These are phyloP conservation scores for Cyberlindnera nakhonratchasimensis DNA, from an alignment of 805 yeast genomes.

Conservation along the genomic window DNA sequence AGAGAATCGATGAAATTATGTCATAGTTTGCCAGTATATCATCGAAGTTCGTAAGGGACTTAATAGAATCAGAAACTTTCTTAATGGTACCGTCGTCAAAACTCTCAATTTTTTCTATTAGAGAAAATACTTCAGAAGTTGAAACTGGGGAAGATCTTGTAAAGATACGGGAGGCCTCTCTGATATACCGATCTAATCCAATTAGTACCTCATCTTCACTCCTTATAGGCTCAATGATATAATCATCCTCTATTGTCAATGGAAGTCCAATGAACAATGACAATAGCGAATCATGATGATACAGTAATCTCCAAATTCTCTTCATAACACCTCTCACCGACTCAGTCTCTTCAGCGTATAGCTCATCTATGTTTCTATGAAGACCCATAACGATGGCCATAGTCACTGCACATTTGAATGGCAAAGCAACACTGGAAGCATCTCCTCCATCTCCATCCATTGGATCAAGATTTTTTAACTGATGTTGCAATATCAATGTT, in stretches of 20 bases:
- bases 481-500: slow-evolving; percentile 17
- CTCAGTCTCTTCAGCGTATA: slow-evolving; percentile 13
- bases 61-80: slow-evolving; percentile 12
- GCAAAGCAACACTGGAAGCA: slow-evolving; percentile 17
- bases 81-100: slow-evolving; percentile 13
- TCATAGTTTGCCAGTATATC: slow-evolving; percentile 7
- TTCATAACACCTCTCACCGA: slow-evolving; percentile 8
- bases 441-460: slow-evolving; percentile 25
- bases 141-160: slow-evolving; percentile 9
- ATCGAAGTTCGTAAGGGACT: slow-evolving; percentile 4
- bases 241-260: slow-evolving; percentile 19
- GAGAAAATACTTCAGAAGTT: slow-evolving; percentile 13
- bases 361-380: slow-evolving; percentile 20
- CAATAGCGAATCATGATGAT: slow-evolving; percentile 17
- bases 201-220: slow-evolving; percentile 1
- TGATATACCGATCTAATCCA: slow-evolving; percentile 9
- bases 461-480: slow-evolving; percentile 19
- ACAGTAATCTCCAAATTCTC: slow-evolving; percentile 20
- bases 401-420: slow-evolving; percentile 18
- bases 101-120: slow-evolving; percentile 18
- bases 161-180: slow-evolving; percentile 14
- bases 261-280: slow-evolving; percentile 25
- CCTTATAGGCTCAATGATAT: slow-evolving; percentile 4
- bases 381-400: slow-evolving; percentile 28
- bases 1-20: slow-evolving; percentile 3